Base-by-base conservation (phyloP, 1,284 basidiomycete species). In the Cryptococcus neoformans region DNA sequence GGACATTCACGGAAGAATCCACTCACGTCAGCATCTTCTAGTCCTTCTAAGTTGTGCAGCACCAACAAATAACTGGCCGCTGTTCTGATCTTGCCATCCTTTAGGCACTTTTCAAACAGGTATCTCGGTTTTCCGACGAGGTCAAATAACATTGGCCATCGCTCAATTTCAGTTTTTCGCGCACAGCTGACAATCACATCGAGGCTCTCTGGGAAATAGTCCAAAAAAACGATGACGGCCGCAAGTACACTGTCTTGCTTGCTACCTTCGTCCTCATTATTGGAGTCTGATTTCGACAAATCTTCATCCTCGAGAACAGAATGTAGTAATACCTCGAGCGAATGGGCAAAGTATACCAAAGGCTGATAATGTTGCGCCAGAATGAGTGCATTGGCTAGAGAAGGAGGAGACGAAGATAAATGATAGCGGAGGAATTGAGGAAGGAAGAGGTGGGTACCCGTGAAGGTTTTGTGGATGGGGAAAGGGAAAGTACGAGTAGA, bases 111-210 rank as follows among this genome's bases (percentile, higher is more conserved):
- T 81, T 96, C 92, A 70, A 97, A 97, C n/a, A 99, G 80, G 1
- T 83, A 81, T 66, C 91, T 87, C 0, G 96, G 95, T 64, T 87
- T 87, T 1, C 96, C 96, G 4, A 96, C 93, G 14, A 90, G 83
- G 55, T 85, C 86, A 72, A 99, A 99, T 28, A 99, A 79, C 57
- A 87, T 83, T 39, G 83, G 83, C 96, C 96, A 99, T 48, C 90
- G 80, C 6, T 90, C 87, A 67, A 95, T 85, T 76, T 99, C 96
- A 3, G 93, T 99, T 80, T 99, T 99, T 49, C 96, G 83, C 7
- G 96, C 96, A 70, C 95, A 98, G 6, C 90, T 87, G 7, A 98
- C 95, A 1, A 99, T 90, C 4, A 99, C 93, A 59, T 96, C 90
- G 53, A 98, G 80, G 4, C 89, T 84, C 53, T 85, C 87, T 57